Conservation (phyloP, 1,139 yeast genomes). For the Kodamaea derodonti region DNA sequence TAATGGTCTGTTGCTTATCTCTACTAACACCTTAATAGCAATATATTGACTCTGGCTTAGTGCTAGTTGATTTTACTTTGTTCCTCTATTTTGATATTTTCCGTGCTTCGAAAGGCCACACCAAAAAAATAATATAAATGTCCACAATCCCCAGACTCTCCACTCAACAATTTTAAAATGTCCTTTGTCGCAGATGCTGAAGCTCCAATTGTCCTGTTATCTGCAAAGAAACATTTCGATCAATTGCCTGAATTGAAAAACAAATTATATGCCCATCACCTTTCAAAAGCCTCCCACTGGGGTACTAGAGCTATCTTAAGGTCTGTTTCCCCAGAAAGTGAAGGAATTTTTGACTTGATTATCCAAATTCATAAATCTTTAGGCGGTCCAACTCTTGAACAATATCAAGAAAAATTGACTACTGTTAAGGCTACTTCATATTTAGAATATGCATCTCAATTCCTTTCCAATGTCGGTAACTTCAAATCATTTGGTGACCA, state of each 20-base stretch:
- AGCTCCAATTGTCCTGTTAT: slow-evolving; percentile 39
- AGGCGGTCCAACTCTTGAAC: slow-evolving; percentile 43
- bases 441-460: slow-evolving; percentile 77
- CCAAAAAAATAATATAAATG: neutral
- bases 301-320: slow-evolving; percentile 78
- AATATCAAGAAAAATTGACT: slow-evolving; percentile 33
- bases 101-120: neutral
- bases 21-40: too few relatives aligned
- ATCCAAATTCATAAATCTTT: slow-evolving; percentile 51
- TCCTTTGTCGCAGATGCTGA: slow-evolving; percentile 34
- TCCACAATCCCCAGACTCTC: neutral
- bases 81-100: too few relatives aligned
- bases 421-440: slow-evolving; percentile 38
- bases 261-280: slow-evolving; percentile 72
- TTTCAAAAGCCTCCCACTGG: slow-evolving; percentile 76
- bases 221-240: slow-evolving; percentile 44
- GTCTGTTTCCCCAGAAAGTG: slow-evolving; percentile 84
- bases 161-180: too few relatives aligned
- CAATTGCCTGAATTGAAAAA: slow-evolving; percentile 32
- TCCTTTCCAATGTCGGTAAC: slow-evolving; percentile 77
- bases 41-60: too few relatives aligned
- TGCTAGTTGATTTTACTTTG: too few relatives aligned
- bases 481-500: slow-evolving; percentile 87
- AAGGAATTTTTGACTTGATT: slow-evolving; percentile 66
- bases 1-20: too few relatives aligned